These are phyloP conservation scores for Mycocentrospora acerina DNA, from an alignment of 2,329 filamentous ascomycete genomes.

Conservation along the genomic window DNA sequence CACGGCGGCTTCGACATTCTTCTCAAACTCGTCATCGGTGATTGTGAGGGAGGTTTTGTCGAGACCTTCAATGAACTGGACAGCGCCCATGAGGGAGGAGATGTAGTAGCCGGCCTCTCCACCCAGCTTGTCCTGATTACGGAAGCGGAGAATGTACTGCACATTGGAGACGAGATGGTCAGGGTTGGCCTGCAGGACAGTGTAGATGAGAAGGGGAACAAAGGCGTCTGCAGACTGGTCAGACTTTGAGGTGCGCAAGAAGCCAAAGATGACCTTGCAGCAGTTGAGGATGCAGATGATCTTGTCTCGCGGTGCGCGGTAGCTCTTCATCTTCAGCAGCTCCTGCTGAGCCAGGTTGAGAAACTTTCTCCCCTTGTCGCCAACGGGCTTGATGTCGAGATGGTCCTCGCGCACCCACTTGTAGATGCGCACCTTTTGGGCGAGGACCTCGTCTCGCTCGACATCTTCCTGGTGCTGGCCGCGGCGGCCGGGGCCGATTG, in stretches of 20 bases:
- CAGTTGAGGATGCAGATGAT: constrained; percentile 98
- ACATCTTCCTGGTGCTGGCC: constrained; percentile 98
- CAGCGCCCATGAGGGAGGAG: constrained; percentile 91
- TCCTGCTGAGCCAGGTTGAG: constrained; percentile 90
- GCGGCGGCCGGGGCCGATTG: constrained; percentile 74
- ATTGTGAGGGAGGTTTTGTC: constrained; percentile 93
- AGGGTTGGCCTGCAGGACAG: constrained; percentile 90
- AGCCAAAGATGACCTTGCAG: constrained; percentile 98
- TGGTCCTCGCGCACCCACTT: constrained; percentile 92
- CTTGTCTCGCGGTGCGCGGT: constrained; percentile 95
- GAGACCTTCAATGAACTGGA: constrained; percentile 95
- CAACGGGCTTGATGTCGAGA: constrained; percentile 83
- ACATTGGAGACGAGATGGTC: constrained; percentile 96
- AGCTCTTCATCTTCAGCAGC: constrained; percentile 92
- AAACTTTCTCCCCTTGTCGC: constrained; percentile 85
- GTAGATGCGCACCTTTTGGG: constrained; percentile 96
- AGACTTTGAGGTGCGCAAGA: constrained; percentile 86
- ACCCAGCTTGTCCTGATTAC: constrained; percentile 94
- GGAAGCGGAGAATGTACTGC: constrained; percentile 94
- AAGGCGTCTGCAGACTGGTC: constrained; percentile 97
- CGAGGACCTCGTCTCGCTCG: constrained; percentile 90
- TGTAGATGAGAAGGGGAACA: constrained; percentile 86
- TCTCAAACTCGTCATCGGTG: constrained; percentile 91
- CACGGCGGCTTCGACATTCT: constrained; percentile 93
- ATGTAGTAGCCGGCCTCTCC: constrained; percentile 99